A percentile compares a stretch with the other conserved stretches of the same genome.
Conservation (phyloP, 306 rosid species). For the Fragaria iinumae region DNA sequence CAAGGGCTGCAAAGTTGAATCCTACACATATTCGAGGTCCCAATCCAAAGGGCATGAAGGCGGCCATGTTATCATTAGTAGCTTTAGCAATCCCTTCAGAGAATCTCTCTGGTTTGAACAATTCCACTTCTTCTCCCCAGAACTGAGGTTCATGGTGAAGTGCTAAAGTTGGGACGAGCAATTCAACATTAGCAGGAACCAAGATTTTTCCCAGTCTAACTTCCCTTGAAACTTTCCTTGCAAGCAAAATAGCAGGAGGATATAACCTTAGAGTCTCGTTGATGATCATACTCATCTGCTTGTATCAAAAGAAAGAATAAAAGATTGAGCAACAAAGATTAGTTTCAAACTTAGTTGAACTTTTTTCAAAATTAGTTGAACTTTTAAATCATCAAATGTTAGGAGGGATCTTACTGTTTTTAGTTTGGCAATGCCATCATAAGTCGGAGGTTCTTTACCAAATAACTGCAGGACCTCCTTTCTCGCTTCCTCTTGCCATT, state of each 20-base stretch:
- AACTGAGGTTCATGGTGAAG: too few species aligned
- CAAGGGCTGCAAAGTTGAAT: slow-evolving; percentile 15
- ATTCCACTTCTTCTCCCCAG: too few species aligned
- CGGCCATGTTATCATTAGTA: slow-evolving; percentile 4
- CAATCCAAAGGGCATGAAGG: slow-evolving; percentile 18
- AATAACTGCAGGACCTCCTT: slow-evolving; percentile 23
- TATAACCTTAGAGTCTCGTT: slow-evolving; percentile 27
- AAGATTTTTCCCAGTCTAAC: too few species aligned
- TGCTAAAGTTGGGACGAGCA: too few species aligned
- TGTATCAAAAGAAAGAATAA: not conserved
- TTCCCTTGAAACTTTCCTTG: too few species aligned
- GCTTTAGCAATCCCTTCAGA: slow-evolving; percentile 25
- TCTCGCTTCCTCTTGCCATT: slow-evolving; percentile 29
- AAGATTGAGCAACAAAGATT: too few species aligned
- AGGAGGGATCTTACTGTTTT: slow-evolving; percentile 3
- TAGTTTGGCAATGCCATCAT: not conserved
- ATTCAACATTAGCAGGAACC: too few species aligned
- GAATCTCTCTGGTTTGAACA: slow-evolving; percentile 7
- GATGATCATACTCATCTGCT: slow-evolving; percentile 23
- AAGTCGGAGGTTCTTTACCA: slow-evolving; percentile 16
- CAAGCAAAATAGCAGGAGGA: not conserved
- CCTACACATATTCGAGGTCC: slow-evolving; percentile 27
- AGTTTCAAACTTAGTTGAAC: not conserved
- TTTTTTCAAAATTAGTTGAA: not conserved
- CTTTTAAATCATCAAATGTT: not conserved